These are phyloP conservation scores for Oryza glumipatula DNA, from an alignment of 176 grass and related monocot genomes.

Conservation along the genomic window DNA sequence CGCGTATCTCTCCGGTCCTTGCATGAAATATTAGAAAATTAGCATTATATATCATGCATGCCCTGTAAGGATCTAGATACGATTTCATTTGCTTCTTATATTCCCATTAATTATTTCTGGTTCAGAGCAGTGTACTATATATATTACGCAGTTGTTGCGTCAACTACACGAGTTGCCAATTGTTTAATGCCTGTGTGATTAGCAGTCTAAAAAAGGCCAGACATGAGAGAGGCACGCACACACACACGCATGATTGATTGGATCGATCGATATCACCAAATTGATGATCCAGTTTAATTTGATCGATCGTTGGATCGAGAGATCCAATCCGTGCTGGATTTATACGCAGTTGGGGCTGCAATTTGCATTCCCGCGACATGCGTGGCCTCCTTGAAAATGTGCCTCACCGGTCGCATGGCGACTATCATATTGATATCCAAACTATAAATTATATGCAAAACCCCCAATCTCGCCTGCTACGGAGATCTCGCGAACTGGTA, in stretches of 20 bases:
- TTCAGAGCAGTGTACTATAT: background rate
- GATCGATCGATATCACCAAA: background rate
- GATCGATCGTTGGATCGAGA: background rate
- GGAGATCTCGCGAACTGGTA: background rate
- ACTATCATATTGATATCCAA: slow-evolving; percentile 6
- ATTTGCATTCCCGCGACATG: slow-evolving; percentile 34
- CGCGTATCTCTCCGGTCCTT: background rate
- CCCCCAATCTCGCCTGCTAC: background rate
- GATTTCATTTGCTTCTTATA: slow-evolving; percentile 8
- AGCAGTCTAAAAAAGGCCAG: background rate
- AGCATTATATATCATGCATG: background rate
- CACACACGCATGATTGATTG: slow-evolving; percentile 15
- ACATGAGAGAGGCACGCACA: background rate
- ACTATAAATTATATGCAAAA: too few relatives aligned
- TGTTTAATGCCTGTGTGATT: background rate
- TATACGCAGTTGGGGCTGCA: background rate
- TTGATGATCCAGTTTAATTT: background rate
- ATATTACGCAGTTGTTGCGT: background rate
- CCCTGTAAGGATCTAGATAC: slow-evolving; percentile 4
- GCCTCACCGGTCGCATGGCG: slow-evolving; percentile 3
- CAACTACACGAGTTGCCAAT: slow-evolving; percentile 37
- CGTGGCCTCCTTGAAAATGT: slow-evolving; percentile 36
- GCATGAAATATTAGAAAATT: background rate
- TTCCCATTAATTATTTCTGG: background rate
- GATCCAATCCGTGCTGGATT: slow-evolving; percentile 29